Base-by-base conservation (phyloP, 2,329 filamentous ascomycete species). In the Fusarium lateritium region DNA sequence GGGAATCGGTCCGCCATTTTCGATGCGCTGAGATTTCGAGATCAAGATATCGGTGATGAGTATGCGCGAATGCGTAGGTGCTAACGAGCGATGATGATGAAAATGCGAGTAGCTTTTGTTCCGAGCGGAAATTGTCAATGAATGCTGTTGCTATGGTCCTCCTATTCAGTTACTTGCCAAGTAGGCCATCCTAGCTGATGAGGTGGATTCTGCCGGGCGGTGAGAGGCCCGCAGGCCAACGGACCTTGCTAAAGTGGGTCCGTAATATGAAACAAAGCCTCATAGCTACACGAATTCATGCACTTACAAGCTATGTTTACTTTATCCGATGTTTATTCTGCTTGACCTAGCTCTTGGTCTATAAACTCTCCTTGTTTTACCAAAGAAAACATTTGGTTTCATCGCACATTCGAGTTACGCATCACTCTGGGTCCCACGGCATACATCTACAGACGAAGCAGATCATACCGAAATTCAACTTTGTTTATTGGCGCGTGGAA, bases 1-100 rank as follows among this genome's bases (percentile, higher is more conserved):
- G 92, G 92, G 79, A 94, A 94, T 75, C 91, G 85, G 81, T 94
- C 91, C 49, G 92, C 92, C 92, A 94, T 94, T 44, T 76, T 82
- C 50, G 50, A 51, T 65, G 46, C 46, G 45, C 45, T 22, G 43
- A 22, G 22, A 33, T 44, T 24, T 34, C 55, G 17, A 31, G 49
- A 31, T 65, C 46, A 39, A 52, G 34, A 7, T 38, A 47, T 50
- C 36, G 39, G 22, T 33, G 38, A 36, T 49, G 17, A n/a, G 22
- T 44, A 33, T 62, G 36, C 47, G 51, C 34, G 28, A 33, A 21
- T 51, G 26, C 47, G 28, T 49, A 22, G 26, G 13, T 15, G 14
- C 17, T 33, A 36, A 42, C 43, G 31, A n/a, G 47, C 42, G 53
- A 50, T 53, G 45, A 9, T 28, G n/a, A 33, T 56, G 45, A 39